phyloP scores from a whole-genome alignment of 192 early-diverging fungal species.

The Cetraspora pellucida region DNA sequence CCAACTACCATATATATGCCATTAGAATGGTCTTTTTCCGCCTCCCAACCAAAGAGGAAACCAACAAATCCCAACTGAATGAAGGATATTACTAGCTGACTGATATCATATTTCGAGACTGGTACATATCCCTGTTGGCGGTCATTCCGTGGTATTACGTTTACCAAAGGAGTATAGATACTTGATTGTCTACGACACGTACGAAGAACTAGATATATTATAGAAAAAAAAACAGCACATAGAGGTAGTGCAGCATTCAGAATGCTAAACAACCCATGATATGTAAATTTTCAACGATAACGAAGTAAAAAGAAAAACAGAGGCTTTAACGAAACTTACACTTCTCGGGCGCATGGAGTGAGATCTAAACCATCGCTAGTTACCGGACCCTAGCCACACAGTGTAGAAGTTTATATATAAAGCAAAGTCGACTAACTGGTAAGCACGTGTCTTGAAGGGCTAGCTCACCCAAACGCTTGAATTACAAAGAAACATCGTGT shows the following conservation, averaged over 20 bases:
- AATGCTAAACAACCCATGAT: conserved; percentile 3
- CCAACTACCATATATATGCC: conserved; percentile 32
- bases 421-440: neutral
- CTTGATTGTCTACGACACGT: neutral
- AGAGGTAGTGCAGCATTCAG: conserved; percentile 21
- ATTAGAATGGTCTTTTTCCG: conserved; percentile 33
- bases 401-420: neutral
- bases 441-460: conserved; percentile 8
- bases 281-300: neutral
- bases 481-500: conserved; percentile 11
- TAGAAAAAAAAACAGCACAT: neutral
- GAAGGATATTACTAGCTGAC: conserved; percentile 32
- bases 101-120: conserved; percentile 29
- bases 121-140: conserved; percentile 16
- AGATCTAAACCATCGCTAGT: conserved; percentile 31
- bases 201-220: conserved; percentile 9
- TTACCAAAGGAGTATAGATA: neutral
- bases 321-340: conserved; percentile 22
- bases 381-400: conserved; percentile 23
- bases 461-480: conserved; percentile 24
- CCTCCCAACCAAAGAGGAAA: conserved; percentile 29
- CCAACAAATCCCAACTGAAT: conserved; percentile 31
- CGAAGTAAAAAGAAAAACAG: neutral
- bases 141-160: neutral
- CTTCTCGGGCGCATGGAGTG: conserved; percentile 24